phyloP scores from a whole-genome alignment of 108 stramenopile genomes.

The Skeletonema grethae region DNA sequence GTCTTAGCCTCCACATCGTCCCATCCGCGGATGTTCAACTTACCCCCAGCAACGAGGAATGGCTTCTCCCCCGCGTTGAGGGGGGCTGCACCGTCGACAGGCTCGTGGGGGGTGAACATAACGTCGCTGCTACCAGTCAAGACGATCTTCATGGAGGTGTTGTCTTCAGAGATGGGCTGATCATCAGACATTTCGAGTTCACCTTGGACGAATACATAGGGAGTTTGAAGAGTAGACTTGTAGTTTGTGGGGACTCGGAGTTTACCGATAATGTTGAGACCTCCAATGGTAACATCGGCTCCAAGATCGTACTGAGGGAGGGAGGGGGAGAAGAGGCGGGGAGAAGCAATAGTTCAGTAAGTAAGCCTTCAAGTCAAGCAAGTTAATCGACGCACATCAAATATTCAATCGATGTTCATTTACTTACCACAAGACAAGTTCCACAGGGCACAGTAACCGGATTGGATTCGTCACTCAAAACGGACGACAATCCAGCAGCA shows the following conservation, averaged over 20 bases:
- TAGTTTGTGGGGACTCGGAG: conserved; percentile 52
- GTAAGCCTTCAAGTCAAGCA: too few relatives aligned
- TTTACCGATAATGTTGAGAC: conserved; percentile 60
- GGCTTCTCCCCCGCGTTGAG: conserved; percentile 63
- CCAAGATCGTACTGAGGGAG: background rate
- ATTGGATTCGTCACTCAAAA: background rate
- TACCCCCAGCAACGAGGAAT: conserved; percentile 70
- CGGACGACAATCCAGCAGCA: background rate
- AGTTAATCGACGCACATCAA: too few relatives aligned
- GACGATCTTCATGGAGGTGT: conserved; percentile 51
- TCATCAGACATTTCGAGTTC: conserved; percentile 58
- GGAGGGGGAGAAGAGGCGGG: background rate
- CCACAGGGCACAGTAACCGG: background rate
- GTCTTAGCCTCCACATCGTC: conserved; percentile 10
- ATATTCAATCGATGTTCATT: too few relatives aligned
- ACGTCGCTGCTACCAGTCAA: conserved; percentile 45
- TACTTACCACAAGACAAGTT: background rate
- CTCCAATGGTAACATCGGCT: conserved; percentile 19
- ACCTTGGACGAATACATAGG: conserved; percentile 71
- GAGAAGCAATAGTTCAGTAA: too few relatives aligned
- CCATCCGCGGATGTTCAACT: conserved; percentile 51
- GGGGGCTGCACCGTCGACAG: conserved; percentile 31
- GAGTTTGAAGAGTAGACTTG: conserved; percentile 50
- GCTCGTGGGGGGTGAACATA: conserved; percentile 42
- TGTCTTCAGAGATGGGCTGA: conserved; percentile 41